Base-by-base conservation (phyloP, 1,284 basidiomycete genomes). In the Malassezia dermatis region DNA sequence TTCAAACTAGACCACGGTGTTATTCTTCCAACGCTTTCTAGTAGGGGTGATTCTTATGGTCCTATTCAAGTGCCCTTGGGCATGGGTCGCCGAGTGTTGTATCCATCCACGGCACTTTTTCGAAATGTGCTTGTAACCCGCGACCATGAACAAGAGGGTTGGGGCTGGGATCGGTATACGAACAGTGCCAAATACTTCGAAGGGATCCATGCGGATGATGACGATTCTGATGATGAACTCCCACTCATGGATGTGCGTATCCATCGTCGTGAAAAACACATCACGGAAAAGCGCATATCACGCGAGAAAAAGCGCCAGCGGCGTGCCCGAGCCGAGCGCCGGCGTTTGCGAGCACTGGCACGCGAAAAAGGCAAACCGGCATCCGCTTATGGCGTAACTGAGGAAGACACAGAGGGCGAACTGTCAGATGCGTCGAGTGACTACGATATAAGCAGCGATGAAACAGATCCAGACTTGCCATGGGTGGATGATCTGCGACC, bases 81-180 rank as follows among this genome's bases (percentile, higher is more conserved):
- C 5, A 67, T 73, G 28, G 69, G 71, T 13, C 58, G 70, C 19
- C 61, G 71, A 45, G 70, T 64, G 24, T 64, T 64, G n/a, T 62
- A 56, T 21, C 65, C 66, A 2, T 67, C 62, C 13, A 73, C 71
- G 1, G 68, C 68, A 0, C 64, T 73, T 15, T 73, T 73, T 59
- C 62, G 71, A n/a, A 73, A 73, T 40, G 66, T 65, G 37, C 67
- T 73, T 4, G 68, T 67, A 3, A 62, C 61, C 32, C 61, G 70
- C 19, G 68, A 67, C 12, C 66, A 67, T 10, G 71, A 73, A 39
- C 57, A 61, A 5, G 68, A 72, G 24, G 71, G 71, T n/a, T 73
- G 70, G 70, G 71, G 71, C 19, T 73, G 64, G 64, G 71, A 73
- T 19, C 39, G 53, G 4, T 62, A 57, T 34, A 64, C 67, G 10